Base-by-base conservation (phyloP, 345 rosid genomes). In the Schrenkiella parvula region DNA sequence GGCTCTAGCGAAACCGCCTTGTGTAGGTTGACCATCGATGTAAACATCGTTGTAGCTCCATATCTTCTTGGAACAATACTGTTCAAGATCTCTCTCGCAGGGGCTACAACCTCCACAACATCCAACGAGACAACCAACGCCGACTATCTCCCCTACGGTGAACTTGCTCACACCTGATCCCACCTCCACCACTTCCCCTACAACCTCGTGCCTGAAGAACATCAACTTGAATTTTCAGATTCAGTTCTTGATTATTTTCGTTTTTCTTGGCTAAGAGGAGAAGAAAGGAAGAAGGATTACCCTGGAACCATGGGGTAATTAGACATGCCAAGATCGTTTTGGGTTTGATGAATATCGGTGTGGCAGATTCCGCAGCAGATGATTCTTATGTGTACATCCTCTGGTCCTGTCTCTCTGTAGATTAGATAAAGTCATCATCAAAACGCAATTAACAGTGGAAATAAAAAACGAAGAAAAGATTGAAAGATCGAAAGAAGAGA, bases 301-400 rank as follows among this genome's bases (percentile, higher is more conserved):
- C 96, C 93, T 0, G 93, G 90, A 65, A 89, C 92, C 87, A 89
- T 85, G 7, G 96, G 96, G 72, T 91, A 92, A 15, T 76, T 76
- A 23, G 93, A 71, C 84, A 78, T 72, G 81, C 84, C 84, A 0
- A 87, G 83, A 66, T 89, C 90, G 46, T 83, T 85, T 61, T 81
- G 89, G 51, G 80, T 44, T 66, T 87, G 93, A 66, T 86, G 96
- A 62, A 92, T 52, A 79, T 92, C 96, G 4, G 89, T 82, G 68
- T 89, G 96, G 72, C 92, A 87, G 53, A 89, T 79, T 54, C 96
- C 97, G 69, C 92, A 85, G 60, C 74, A 80, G 5, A 87, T 69
- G 61, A 92, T 83, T 80, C 80, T 82, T 29, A 92, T 62, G 39
- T 66, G 66, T 2, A 88, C 92, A 83, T 89, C 98, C 2, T 86